These are phyloP conservation scores for Mucor velutinosus DNA, from an alignment of 371 early-diverging fungal genomes.

Conservation along the genomic window DNA sequence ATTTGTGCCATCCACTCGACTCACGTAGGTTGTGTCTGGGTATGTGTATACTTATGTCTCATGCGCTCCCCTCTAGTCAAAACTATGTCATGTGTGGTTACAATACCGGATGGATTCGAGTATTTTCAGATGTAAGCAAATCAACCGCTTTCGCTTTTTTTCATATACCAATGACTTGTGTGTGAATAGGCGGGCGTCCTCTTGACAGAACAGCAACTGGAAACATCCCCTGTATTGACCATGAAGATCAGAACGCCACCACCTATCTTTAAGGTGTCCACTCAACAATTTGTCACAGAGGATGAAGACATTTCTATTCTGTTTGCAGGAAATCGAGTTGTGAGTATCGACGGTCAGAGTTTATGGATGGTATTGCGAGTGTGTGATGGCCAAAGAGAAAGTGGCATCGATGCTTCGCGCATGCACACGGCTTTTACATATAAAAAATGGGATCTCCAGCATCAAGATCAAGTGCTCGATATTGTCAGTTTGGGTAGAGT, in stretches of 20 bases:
- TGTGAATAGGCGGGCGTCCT: slow-evolving; percentile 46
- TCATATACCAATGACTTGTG: not conserved
- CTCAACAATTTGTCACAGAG: slow-evolving; percentile 30
- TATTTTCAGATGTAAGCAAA: slow-evolving; percentile 58
- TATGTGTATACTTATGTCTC: not conserved
- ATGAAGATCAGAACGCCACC: slow-evolving; percentile 60
- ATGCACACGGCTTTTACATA: slow-evolving; percentile 58
- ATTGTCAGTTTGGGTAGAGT: slow-evolving; percentile 52
- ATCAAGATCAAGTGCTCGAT: slow-evolving; percentile 55
- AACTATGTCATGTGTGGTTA: slow-evolving; percentile 64
- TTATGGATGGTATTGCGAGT: slow-evolving; percentile 63
- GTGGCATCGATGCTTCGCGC: slow-evolving; percentile 46
- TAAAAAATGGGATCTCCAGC: slow-evolving; percentile 61
- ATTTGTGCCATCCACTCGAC: slow-evolving; percentile 57
- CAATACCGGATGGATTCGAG: slow-evolving; percentile 61
- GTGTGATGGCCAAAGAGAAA: slow-evolving; percentile 48
- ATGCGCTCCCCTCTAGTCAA: slow-evolving; percentile 36
- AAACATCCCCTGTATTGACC: slow-evolving; percentile 49
- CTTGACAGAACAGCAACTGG: slow-evolving; percentile 60
- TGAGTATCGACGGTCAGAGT: slow-evolving; percentile 65
- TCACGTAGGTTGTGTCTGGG: slow-evolving; percentile 37
- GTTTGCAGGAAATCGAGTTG: slow-evolving; percentile 53
- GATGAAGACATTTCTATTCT: slow-evolving; percentile 65
- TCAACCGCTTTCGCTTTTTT: not conserved
- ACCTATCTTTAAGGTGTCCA: slow-evolving; percentile 32